These are phyloP conservation scores for Escovopsis sp. DNA, from an alignment of 2,329 filamentous ascomycete species.

Conservation along the genomic window DNA sequence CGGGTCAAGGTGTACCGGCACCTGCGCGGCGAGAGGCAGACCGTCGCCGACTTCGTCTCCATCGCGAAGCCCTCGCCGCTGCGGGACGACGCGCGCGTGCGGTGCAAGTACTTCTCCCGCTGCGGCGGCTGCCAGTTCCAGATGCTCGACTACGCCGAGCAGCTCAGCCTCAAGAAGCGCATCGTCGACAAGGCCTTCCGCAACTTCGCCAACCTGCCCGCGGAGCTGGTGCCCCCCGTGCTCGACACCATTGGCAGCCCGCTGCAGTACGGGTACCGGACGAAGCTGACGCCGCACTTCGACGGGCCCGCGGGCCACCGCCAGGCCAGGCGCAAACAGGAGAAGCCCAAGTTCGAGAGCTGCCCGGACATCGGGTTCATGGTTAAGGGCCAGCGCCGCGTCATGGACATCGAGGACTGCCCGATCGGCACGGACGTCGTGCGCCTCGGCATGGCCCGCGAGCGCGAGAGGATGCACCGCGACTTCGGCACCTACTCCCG, in stretches of 20 bases:
- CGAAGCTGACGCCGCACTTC: slow-evolving; percentile 94
- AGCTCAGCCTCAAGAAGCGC: slow-evolving; percentile 68
- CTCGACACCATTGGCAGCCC: slow-evolving; percentile 81
- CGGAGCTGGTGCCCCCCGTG: slow-evolving; percentile 60
- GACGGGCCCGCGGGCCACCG: slow-evolving; percentile 53
- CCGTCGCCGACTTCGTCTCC: slow-evolving; percentile 68
- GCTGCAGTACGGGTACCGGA: slow-evolving; percentile 83
- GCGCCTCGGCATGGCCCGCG: slow-evolving; percentile 60
- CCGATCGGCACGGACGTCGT: slow-evolving; percentile 86
- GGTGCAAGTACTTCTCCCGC: slow-evolving; percentile 72
- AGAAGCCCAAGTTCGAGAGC: slow-evolving; percentile 31
- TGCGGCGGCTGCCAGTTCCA: slow-evolving; percentile 96
- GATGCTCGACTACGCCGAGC: slow-evolving; percentile 81
- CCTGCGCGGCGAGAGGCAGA: slow-evolving; percentile 49
- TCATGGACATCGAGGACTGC: slow-evolving; percentile 93
- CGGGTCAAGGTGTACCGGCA: slow-evolving; percentile 69
- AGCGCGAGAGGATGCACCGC: slow-evolving; percentile 59
- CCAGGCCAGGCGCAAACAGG: slow-evolving; percentile 24
- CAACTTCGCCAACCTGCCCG: slow-evolving; percentile 75
- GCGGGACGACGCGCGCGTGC: slow-evolving; percentile 62
- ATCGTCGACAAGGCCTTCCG: slow-evolving; percentile 84
- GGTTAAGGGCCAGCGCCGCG: slow-evolving; percentile 63
- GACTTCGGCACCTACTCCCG: slow-evolving; percentile 59
- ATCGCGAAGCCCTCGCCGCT: slow-evolving; percentile 58
- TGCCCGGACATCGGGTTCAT: slow-evolving; percentile 83